Conservation (phyloP, 139 green algal genomes). For the Coelastrella sp. region DNA sequence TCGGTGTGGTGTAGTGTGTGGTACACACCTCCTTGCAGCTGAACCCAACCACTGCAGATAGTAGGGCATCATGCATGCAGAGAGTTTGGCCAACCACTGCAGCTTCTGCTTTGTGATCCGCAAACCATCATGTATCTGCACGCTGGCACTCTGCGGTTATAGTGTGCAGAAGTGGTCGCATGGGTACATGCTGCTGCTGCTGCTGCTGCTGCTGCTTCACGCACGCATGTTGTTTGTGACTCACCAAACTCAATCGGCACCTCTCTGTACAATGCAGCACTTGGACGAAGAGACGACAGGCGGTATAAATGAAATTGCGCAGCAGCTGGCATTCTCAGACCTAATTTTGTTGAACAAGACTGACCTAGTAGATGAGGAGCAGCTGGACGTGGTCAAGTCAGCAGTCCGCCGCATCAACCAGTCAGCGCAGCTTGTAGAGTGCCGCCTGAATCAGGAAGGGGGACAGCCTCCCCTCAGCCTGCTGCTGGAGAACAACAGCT, state of each 20-base stretch:
- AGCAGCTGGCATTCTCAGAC: slow-evolving; percentile 93
- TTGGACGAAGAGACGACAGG: slow-evolving; percentile 57
- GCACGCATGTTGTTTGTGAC: too few relatives aligned
- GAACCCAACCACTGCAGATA: background rate
- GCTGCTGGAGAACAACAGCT: slow-evolving; percentile 81
- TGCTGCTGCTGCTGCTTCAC: background rate
- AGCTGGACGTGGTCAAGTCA: slow-evolving; percentile 58
- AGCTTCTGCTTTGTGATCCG: too few relatives aligned
- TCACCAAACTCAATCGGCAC: background rate
- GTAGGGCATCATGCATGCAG: background rate
- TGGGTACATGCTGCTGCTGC: background rate
- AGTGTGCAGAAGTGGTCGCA: background rate
- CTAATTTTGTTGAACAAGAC: slow-evolving; percentile 93
- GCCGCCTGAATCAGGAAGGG: slow-evolving; percentile 66
- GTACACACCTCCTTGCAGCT: too few relatives aligned
- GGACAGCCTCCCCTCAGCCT: slow-evolving; percentile 50
- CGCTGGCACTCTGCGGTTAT: background rate
- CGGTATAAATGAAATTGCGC: slow-evolving; percentile 72
- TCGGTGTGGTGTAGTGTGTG: background rate
- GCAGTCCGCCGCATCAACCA: slow-evolving; percentile 77
- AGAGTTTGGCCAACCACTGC: too few relatives aligned
- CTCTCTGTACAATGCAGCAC: slow-evolving; percentile 52
- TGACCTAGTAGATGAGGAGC: slow-evolving; percentile 69
- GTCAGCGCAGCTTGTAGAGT: slow-evolving; percentile 77
- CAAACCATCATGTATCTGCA: too few relatives aligned